Conservation (phyloP, 1,284 basidiomycete species). For the Puccinia novopanici region DNA sequence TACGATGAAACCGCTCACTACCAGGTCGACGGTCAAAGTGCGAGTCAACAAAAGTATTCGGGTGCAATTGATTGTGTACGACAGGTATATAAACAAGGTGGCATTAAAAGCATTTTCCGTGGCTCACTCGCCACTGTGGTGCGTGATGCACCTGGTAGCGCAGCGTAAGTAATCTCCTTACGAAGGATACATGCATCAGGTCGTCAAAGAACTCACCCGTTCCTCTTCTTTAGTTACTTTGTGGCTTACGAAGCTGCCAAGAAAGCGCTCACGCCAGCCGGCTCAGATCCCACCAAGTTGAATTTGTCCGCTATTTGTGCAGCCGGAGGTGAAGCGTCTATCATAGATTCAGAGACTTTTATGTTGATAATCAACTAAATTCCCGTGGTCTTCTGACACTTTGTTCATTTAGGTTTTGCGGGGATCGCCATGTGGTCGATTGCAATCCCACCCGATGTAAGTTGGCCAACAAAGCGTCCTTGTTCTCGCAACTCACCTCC, state of each 20-base stretch:
- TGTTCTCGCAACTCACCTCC: background rate
- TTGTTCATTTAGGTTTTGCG: constrained; percentile 67
- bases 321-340: constrained; percentile 65
- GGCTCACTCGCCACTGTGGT: constrained; percentile 89
- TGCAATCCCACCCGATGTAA: constrained; percentile 88
- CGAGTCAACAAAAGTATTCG: constrained; percentile 73
- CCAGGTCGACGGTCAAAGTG: constrained; percentile 50
- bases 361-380: background rate
- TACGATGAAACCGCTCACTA: background rate
- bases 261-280: constrained; percentile 78
- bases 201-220: background rate
- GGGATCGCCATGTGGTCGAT: constrained; percentile 98
- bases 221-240: constrained; percentile 73
- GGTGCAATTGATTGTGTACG: constrained; percentile 89
- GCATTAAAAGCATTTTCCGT: constrained; percentile 85
- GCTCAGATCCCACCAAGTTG: constrained; percentile 74
- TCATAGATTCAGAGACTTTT: background rate
- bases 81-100: constrained; percentile 92
- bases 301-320: constrained; percentile 84
- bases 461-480: background rate
- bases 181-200: background rate
- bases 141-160: constrained; percentile 93
- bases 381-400: background rate
- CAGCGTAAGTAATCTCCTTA: constrained; percentile 70
- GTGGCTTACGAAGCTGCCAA: constrained; percentile 95